These are phyloP conservation scores for Aspergillus tamarii DNA, from an alignment of 2,329 filamentous ascomycete species.

Conservation along the genomic window DNA sequence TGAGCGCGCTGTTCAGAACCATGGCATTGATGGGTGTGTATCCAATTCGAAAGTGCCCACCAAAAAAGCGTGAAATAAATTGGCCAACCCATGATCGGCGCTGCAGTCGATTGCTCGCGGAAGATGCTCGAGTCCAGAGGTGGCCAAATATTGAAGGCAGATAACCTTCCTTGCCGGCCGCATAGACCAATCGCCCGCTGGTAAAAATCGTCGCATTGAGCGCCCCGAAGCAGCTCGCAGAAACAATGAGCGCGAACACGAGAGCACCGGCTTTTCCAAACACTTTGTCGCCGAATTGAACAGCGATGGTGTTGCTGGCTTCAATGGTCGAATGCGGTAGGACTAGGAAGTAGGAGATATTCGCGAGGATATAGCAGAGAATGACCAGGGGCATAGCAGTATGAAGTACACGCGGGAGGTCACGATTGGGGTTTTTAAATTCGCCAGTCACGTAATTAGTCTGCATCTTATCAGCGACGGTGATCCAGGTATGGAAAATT, in stretches of 20 bases:
- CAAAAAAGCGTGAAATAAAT: constrained; percentile 64
- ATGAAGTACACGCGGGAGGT: constrained; percentile 92
- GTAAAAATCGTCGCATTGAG: constrained; percentile 96
- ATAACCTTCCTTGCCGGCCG: constrained; percentile 92
- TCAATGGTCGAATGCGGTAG: constrained; percentile 80
- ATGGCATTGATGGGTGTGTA: constrained; percentile 95
- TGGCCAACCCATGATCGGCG: constrained; percentile 60
- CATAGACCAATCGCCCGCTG: constrained; percentile 87
- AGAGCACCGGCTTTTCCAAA: constrained; percentile 84
- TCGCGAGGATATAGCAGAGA: constrained; percentile 84
- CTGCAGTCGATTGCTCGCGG: constrained; percentile 41
- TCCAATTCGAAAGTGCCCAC: constrained; percentile 79
- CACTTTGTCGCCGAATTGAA: constrained; percentile 87
- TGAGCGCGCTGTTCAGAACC: constrained; percentile 75
- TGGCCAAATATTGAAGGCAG: constrained; percentile 81
- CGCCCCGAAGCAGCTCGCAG: constrained; percentile 89
- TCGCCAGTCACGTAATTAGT: constrained; percentile 98
- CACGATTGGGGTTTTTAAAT: constrained; percentile 86
- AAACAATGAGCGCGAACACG: constrained; percentile 84
- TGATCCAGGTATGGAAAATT: not conserved
- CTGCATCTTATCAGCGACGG: constrained; percentile 46
- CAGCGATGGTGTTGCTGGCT: constrained; percentile 90
- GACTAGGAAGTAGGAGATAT: constrained; percentile 92
- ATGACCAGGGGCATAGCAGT: constrained; percentile 96
- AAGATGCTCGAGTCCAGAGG: constrained; percentile 66